A percentile compares a stretch with the other conserved stretches of the same genome.
phyloP scores from a whole-genome alignment of 208 protist genomes.

The Vickermania ingenoplastis region DNA sequence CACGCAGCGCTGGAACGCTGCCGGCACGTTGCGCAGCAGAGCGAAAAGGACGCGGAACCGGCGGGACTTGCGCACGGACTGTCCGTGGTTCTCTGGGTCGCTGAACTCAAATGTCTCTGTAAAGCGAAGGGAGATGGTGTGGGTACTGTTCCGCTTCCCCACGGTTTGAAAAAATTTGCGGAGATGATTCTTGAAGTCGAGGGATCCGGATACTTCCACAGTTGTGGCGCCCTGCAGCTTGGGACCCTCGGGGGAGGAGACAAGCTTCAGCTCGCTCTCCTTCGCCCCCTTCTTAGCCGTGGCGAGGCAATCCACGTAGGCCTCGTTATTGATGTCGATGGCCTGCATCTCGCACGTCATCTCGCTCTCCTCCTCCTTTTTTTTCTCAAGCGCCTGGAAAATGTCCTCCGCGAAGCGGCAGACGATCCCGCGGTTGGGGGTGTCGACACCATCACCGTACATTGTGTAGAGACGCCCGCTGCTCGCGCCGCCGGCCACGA shows the following conservation, averaged over 20 bases:
- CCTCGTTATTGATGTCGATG: constrained; percentile 59
- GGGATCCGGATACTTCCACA: constrained; percentile 19
- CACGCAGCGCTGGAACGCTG: constrained; percentile 73
- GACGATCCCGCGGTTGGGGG: constrained; percentile 43
- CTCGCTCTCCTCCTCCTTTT: constrained; percentile 39
- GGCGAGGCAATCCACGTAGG: constrained; percentile 64
- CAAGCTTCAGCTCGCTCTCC: constrained; percentile 39
- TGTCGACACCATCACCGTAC: constrained; percentile 59
- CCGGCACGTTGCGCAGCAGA: constrained; percentile 61
- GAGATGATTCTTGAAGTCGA: constrained; percentile 27
- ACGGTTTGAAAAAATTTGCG: constrained; percentile 37
- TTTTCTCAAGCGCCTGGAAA: constrained; percentile 48
- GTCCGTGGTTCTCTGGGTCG: constrained; percentile 56
- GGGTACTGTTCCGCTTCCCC: constrained; percentile 54
- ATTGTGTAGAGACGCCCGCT: constrained; percentile 65
- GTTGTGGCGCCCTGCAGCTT: constrained; percentile 45
- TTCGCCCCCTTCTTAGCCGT: not conserved
- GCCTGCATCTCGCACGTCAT: constrained; percentile 55
- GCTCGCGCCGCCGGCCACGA: constrained; percentile 40
- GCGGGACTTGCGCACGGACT: constrained; percentile 69
- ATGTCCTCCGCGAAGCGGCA: constrained; percentile 75
- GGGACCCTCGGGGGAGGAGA: constrained; percentile 23
- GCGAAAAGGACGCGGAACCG: constrained; percentile 63
- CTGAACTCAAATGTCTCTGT: constrained; percentile 78
- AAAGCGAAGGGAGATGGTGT: constrained; percentile 66